Conservation (phyloP, 306 rosid species). For the Quercus gilva region DNA sequence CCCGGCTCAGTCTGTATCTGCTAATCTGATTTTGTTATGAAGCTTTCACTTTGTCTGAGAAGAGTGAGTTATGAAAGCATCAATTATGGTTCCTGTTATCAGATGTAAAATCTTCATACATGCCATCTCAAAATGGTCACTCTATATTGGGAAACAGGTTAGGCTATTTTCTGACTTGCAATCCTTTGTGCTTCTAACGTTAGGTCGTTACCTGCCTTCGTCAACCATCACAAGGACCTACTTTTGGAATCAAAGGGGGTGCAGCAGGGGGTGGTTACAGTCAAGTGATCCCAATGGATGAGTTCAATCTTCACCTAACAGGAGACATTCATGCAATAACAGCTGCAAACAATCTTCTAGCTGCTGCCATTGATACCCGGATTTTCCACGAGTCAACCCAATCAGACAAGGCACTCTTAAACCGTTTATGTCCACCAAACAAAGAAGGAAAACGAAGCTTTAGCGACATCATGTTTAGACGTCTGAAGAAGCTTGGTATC, state of each 20-base stretch:
- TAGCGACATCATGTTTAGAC: conserved; percentile 75
- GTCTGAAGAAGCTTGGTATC: conserved; percentile 74
- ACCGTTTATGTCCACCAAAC: conserved; percentile 86
- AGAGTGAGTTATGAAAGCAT: not conserved
- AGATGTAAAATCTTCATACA: not conserved
- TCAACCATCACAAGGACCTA: conserved; percentile 99
- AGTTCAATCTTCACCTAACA: conserved; percentile 95
- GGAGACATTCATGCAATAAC: conserved; percentile 99
- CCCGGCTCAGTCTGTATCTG: not conserved
- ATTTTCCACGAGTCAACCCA: conserved; percentile 91
- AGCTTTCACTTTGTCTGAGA: not conserved
- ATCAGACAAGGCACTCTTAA: conserved; percentile 92
- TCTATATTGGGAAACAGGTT: not conserved
- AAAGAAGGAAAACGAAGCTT: conserved; percentile 89
- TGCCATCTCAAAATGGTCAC: not conserved
- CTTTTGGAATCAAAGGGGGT: conserved; percentile 99
- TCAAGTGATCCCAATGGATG: conserved; percentile 99
- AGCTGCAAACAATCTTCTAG: conserved; percentile 95
- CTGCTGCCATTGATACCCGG: conserved; percentile 95
- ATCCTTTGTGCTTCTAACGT: conserved; percentile 15
- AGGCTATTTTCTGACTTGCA: not conserved
- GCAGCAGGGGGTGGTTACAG: conserved; percentile 99
- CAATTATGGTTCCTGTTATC: not conserved
- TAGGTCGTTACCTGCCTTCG: conserved; percentile 96
- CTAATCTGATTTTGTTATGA: too few species aligned